phyloP scores from a whole-genome alignment of 1,284 basidiomycete species.

The Cryptococcus sp. region DNA sequence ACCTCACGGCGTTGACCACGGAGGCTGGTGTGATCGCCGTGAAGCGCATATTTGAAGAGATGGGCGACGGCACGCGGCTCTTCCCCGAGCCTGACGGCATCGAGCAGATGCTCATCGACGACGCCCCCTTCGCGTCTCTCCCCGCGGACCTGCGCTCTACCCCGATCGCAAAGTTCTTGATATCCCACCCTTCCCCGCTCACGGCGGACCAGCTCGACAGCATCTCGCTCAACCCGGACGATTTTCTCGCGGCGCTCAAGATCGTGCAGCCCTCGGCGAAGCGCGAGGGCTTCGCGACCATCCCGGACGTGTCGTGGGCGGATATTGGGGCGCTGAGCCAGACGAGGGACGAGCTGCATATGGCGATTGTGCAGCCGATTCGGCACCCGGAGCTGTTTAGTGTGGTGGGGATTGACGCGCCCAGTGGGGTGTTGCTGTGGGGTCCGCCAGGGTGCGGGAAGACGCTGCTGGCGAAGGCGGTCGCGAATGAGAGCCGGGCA shows the following conservation, averaged over 20 bases:
- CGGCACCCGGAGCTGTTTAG: conserved; percentile 82
- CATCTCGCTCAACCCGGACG: conserved; percentile 71
- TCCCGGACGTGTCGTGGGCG: conserved; percentile 91
- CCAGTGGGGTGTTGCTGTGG: conserved; percentile 94
- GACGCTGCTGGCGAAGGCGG: conserved; percentile 91
- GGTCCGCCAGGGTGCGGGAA: conserved; percentile 98
- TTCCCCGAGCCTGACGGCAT: conserved; percentile 44
- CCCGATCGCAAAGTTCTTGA: conserved; percentile 85
- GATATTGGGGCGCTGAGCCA: conserved; percentile 88
- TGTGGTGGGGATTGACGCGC: conserved; percentile 77
- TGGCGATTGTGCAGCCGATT: conserved; percentile 97
- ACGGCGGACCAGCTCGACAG: conserved; percentile 71
- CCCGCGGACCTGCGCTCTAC: conserved; percentile 54
- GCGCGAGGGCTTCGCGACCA: conserved; percentile 94
- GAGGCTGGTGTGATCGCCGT: conserved; percentile 95
- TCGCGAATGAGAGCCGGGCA: conserved; percentile 88
- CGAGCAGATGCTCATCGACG: conserved; percentile 30
- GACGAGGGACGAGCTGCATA: conserved; percentile 86
- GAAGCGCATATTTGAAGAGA: conserved; percentile 86
- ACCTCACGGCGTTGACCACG: conserved; percentile 83
- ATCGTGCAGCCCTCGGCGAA: conserved; percentile 93
- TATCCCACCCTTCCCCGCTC: conserved; percentile 75
- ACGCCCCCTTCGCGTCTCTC: conserved; percentile 38
- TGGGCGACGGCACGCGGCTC: conserved; percentile 65
- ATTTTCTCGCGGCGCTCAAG: conserved; percentile 75